phyloP scores from a whole-genome alignment of 805 yeast genomes.

The Saccharomycodes ludwigii region DNA sequence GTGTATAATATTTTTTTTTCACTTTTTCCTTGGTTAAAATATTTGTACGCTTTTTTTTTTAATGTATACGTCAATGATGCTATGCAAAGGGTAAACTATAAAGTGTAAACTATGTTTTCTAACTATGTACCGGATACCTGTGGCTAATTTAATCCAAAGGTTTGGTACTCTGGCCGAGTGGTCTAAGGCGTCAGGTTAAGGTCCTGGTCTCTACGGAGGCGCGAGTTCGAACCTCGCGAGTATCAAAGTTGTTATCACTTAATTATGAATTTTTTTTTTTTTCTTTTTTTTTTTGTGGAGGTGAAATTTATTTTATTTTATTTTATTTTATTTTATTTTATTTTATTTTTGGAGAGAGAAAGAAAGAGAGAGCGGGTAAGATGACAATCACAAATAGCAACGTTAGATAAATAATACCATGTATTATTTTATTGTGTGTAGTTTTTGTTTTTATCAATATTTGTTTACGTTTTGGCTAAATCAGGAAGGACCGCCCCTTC shows the following conservation, averaged over 20 bases:
- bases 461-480: too few species aligned
- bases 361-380: constrained; percentile 16
- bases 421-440: too few species aligned
- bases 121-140: not conserved
- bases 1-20: not conserved
- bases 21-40: too few species aligned
- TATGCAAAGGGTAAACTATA: too few species aligned
- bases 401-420: not conserved
- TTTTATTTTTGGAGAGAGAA: constrained; percentile 17
- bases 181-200: constrained; percentile 66
- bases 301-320: too few species aligned
- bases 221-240: constrained; percentile 82
- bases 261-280: too few species aligned
- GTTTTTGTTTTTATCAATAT: too few species aligned
- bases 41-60: too few species aligned
- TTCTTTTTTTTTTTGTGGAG: constrained; percentile 18
- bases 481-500: too few species aligned
- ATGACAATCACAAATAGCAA: constrained; percentile 7
- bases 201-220: constrained; percentile 80
- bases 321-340: too few species aligned
- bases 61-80: too few species aligned
- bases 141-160: not conserved
- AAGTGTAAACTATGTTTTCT: not conserved
- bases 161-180: constrained; percentile 57
- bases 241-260: too few species aligned